These are phyloP conservation scores for Moricandia moricandioides DNA, from an alignment of 345 rosid genomes.

Conservation along the genomic window DNA sequence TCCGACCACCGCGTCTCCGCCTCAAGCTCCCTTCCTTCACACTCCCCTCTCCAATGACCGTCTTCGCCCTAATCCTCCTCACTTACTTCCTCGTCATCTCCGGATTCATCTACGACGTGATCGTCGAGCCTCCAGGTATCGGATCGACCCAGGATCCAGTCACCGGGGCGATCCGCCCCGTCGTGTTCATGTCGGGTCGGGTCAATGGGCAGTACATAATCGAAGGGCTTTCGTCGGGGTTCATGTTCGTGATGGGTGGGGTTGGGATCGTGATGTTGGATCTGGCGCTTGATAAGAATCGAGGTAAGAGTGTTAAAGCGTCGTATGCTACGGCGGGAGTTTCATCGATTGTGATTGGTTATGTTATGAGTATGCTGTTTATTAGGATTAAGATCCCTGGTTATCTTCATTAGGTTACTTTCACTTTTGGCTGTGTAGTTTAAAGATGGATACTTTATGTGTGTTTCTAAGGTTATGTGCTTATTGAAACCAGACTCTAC, in stretches of 20 bases:
- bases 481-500: too few species aligned
- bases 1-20: slow-evolving; percentile 88
- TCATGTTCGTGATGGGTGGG: slow-evolving; percentile 93
- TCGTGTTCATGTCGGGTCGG: slow-evolving; percentile 85
- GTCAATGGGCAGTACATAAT: slow-evolving; percentile 97
- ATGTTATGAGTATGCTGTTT: slow-evolving; percentile 92
- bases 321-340: slow-evolving; percentile 83
- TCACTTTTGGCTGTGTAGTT: neutral
- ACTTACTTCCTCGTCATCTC: slow-evolving; percentile 93
- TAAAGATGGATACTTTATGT: neutral
- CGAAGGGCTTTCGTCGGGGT: slow-evolving; percentile 94
- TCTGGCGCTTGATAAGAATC: slow-evolving; percentile 81
- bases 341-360: slow-evolving; percentile 62
- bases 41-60: slow-evolving; percentile 89
- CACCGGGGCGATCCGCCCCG: slow-evolving; percentile 84
- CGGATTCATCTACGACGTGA: slow-evolving; percentile 88
- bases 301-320: slow-evolving; percentile 72
- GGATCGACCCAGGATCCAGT: slow-evolving; percentile 85
- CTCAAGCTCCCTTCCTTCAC: slow-evolving; percentile 77
- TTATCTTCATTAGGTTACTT: slow-evolving; percentile 47
- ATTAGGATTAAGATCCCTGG: slow-evolving; percentile 97
- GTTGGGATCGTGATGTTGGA: slow-evolving; percentile 77
- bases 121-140: slow-evolving; percentile 96
- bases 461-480: neutral
- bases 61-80: slow-evolving; percentile 77